Evolutionary conservation across 805 yeast genomes (phyloP).

Genomic region (Spathaspora hagerdaliae): DNA sequence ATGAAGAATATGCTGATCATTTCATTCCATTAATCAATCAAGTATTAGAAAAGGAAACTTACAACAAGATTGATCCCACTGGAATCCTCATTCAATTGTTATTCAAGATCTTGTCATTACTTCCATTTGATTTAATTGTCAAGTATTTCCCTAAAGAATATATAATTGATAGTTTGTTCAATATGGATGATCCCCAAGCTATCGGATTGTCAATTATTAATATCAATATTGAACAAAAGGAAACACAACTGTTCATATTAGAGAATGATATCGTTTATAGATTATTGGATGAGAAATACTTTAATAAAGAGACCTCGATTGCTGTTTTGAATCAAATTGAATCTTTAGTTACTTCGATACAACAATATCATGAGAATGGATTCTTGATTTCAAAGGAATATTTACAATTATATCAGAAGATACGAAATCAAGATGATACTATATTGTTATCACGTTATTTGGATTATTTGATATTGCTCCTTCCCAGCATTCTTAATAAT

Average conservation of each 20-base stretch:
- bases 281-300: slow-evolving; percentile 1
- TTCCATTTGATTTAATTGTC: slow-evolving; percentile 12
- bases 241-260: slow-evolving; percentile 3
- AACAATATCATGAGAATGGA: not conserved
- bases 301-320: slow-evolving; percentile 3
- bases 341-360: not conserved
- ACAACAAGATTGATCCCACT: slow-evolving; percentile 12
- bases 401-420: slow-evolving; percentile 6
- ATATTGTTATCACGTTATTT: slow-evolving; percentile 16
- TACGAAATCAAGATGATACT: slow-evolving; percentile 9
- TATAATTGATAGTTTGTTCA: slow-evolving; percentile 10
- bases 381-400: not conserved
- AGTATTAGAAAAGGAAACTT: slow-evolving; percentile 9
- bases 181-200: not conserved
- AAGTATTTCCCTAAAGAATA: slow-evolving; percentile 13
- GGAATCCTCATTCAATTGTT: slow-evolving; percentile 11
- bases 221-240: slow-evolving; percentile 4
- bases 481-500: slow-evolving; percentile 9
- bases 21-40: slow-evolving; percentile 10
- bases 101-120: slow-evolving; percentile 6
- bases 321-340: slow-evolving; percentile 10
- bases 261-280: slow-evolving; percentile 1
- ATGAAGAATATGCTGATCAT: not conserved
- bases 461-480: slow-evolving; percentile 13
- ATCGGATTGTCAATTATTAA: slow-evolving; percentile 8